These are phyloP conservation scores for Naegleria lovaniensis DNA, from an alignment of 208 protist genomes.

Conservation along the genomic window DNA sequence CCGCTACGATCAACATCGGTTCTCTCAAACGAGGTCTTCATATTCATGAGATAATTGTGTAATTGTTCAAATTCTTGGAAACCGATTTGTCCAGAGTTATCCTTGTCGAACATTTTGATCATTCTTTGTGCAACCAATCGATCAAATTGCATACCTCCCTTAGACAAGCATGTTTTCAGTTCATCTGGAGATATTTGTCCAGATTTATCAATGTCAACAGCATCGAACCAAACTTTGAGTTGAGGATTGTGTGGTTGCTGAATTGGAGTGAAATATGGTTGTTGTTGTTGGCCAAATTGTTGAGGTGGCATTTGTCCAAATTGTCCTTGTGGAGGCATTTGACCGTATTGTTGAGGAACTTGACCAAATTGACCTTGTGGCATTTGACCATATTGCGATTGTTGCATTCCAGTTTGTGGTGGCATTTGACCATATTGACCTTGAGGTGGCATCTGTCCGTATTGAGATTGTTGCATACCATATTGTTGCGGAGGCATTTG, in stretches of 20 bases:
- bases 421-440: background rate
- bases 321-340: background rate
- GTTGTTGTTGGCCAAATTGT: background rate
- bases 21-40: background rate
- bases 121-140: constrained; percentile 64
- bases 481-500: background rate
- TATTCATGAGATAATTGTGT: constrained; percentile 36
- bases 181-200: constrained; percentile 64
- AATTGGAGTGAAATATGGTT: background rate
- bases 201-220: constrained; percentile 60
- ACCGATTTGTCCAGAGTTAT: constrained; percentile 55
- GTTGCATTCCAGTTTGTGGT: background rate
- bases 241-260: constrained; percentile 32
- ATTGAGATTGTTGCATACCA: too few relatives aligned
- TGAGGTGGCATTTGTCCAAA: background rate
- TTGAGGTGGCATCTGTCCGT: background rate
- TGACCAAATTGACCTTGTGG: background rate
- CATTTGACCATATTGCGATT: background rate
- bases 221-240: constrained; percentile 63
- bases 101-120: constrained; percentile 67
- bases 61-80: constrained; percentile 67
- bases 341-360: background rate
- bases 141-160: constrained; percentile 57
- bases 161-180: constrained; percentile 62
- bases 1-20: constrained; percentile 29